A percentile compares a stretch with the other conserved stretches of the same genome.
Conservation (phyloP, 116 monocot species). For the Posidonia oceanica region DNA sequence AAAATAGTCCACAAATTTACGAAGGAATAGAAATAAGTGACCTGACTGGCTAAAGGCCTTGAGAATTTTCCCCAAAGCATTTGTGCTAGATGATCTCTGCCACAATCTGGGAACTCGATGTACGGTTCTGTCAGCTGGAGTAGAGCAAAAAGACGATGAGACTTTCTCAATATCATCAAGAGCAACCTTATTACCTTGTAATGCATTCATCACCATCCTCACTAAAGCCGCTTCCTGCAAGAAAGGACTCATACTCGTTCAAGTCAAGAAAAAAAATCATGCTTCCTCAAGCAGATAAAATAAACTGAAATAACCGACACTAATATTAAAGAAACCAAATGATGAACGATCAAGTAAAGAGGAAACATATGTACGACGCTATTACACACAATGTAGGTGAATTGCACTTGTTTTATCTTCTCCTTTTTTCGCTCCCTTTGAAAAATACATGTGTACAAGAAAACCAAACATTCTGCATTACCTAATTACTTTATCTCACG, state of each 20-base stretch:
- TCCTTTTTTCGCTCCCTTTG: too few species aligned
- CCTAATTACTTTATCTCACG: too few species aligned
- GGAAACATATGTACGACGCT: too few species aligned
- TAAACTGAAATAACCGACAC: too few species aligned
- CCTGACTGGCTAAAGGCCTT: conserved; percentile 48
- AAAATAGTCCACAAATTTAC: conserved; percentile 54
- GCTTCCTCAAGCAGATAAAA: not conserved
- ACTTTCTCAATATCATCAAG: conserved; percentile 52
- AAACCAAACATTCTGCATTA: too few species aligned
- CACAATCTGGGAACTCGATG: conserved; percentile 48
- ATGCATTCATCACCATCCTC: conserved; percentile 50
- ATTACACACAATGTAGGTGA: too few species aligned
- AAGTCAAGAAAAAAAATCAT: not conserved
- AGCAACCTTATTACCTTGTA: conserved; percentile 63
- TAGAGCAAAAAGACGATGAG: conserved; percentile 37
- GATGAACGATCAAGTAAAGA: too few species aligned
- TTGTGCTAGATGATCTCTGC: conserved; percentile 59
- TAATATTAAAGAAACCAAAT: too few species aligned
- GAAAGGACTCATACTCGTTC: not conserved
- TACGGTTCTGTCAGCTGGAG: conserved; percentile 58
- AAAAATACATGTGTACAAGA: too few species aligned
- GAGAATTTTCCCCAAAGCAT: conserved; percentile 56
- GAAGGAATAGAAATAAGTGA: conserved; percentile 39
- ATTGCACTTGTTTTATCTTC: too few species aligned
- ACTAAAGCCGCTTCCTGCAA: conserved; percentile 11